A percentile compares a stretch with the other conserved stretches of the same genome.
phyloP scores from a whole-genome alignment of 257 asterid species.

The Apocynum venetum region DNA sequence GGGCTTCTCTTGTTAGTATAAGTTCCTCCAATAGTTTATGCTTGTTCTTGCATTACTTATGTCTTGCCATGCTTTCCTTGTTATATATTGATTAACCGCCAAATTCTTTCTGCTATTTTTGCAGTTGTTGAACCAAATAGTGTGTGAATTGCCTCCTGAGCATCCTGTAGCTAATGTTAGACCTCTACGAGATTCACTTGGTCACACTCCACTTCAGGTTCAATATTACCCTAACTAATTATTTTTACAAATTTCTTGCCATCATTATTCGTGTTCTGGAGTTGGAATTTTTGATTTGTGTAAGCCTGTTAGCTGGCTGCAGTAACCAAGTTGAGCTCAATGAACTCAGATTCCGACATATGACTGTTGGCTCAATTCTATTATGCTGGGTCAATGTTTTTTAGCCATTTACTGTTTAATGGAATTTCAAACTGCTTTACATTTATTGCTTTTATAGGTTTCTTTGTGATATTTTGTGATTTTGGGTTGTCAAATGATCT shows the following conservation, averaged over 20 bases:
- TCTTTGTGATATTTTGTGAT: background rate
- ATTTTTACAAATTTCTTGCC: background rate
- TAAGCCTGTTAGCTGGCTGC: background rate
- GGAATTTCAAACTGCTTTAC: no score
- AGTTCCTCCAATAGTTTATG: background rate
- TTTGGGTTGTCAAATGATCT: background rate
- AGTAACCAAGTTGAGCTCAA: background rate
- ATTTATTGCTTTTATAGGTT: background rate
- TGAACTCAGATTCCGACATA: background rate
- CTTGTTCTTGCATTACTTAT: background rate
- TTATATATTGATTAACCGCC: background rate
- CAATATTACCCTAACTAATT: background rate
- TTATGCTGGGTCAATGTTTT: background rate
- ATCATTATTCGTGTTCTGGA: background rate
- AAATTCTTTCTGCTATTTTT: background rate
- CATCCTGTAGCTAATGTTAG: slow-evolving; percentile 93
- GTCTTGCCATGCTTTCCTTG: slow-evolving; percentile 4
- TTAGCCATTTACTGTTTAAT: background rate
- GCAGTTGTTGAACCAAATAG: slow-evolving; percentile 92
- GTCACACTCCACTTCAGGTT: slow-evolving; percentile 98
- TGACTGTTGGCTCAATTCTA: no score
- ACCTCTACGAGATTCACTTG: slow-evolving; percentile 93
- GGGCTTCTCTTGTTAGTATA: background rate
- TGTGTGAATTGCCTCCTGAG: slow-evolving; percentile 98
- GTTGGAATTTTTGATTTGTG: background rate